Evolutionary conservation across 1,284 basidiomycete genomes (phyloP), one percentile per base, ranked within the genome.

Genomic region (Heterobasidion annosum): DNA sequence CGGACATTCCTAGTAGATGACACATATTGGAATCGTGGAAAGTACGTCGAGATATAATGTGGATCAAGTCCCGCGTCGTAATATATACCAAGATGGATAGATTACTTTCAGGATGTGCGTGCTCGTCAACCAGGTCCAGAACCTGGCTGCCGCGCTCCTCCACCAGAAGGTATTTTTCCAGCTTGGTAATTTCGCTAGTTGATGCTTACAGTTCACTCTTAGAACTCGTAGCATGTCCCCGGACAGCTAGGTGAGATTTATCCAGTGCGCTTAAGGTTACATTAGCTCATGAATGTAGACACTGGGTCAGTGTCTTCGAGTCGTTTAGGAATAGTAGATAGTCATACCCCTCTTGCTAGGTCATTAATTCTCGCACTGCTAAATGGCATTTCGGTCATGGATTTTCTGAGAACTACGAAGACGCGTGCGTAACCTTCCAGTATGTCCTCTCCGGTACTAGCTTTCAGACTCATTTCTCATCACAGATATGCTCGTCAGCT

Each of bases 201-300:
- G 18, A 45, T 33, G 19, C 50, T 9, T 25, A 12, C 46, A 16
- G 43, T 45, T 48, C 42, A 10, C n/a, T 12, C 16, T 44, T 59
- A 85, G 85, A 86, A 64, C 70, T 84, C n/a, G 83, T 85, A n/a
- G 82, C 83, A 35, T 88, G 85, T 64, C 85, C 84, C 18, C 72
- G 84, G 52, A 70, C 73, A 18, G 80, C 81, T 49, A 80, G 79
- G 82, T 83, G 63, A 67, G 72, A 62, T 47, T 5, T 48, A 50
- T 54, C 57, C 37, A 51, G 50, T 53, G 37, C 49, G 52, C 50
- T 37, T 50, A 12, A 50, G 50, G 5, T 25, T 25, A 53, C 53
- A 18, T 46, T 54, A 57, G 51, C 61, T 57, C 47, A 63, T 37
- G 50, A 48, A 57, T 42, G 19, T 58, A 84, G 82, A 62, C 83